Evolutionary conservation across 768 basidiomycete species (phyloP).

Genomic region (Phaffia tasmanica): DNA sequence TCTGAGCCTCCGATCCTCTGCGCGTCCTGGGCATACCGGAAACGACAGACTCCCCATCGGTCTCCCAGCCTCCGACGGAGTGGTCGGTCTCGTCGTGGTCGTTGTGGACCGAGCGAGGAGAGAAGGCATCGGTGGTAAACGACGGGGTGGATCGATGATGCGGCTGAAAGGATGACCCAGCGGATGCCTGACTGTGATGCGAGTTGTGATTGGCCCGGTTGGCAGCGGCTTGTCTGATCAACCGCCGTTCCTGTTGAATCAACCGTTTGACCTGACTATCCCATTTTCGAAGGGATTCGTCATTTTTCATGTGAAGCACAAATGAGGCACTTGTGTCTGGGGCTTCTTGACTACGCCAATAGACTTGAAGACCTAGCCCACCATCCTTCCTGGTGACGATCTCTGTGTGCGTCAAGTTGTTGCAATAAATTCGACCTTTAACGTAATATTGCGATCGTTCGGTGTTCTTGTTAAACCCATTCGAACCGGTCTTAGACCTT

Average conservation of each 20-base stretch:
- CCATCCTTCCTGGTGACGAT: slow-evolving; percentile 51
- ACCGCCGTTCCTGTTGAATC: slow-evolving; percentile 46
- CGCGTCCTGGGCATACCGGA: slow-evolving; percentile 10
- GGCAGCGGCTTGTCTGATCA: slow-evolving; percentile 8
- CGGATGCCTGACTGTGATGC: not conserved
- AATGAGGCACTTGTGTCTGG: slow-evolving; percentile 62
- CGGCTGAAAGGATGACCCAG: not conserved
- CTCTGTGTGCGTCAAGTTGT: slow-evolving; percentile 79
- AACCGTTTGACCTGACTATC: slow-evolving; percentile 77
- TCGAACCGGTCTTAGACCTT: slow-evolving; percentile 4
- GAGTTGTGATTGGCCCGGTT: slow-evolving; percentile 1
- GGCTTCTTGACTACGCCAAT: slow-evolving; percentile 90
- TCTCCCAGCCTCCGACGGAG: slow-evolving; percentile 6
- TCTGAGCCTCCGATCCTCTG: slow-evolving; percentile 14
- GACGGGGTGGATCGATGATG: not conserved
- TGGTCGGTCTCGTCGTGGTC: slow-evolving; percentile 13
- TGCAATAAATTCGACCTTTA: slow-evolving; percentile 93
- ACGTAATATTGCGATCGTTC: slow-evolving; percentile 58
- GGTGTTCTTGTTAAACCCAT: slow-evolving; percentile 51
- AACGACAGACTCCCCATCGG: slow-evolving; percentile 8
- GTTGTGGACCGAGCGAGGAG: slow-evolving; percentile 1
- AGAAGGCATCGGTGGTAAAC: slow-evolving; percentile 3
- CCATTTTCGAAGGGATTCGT: slow-evolving; percentile 90
- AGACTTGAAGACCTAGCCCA: slow-evolving; percentile 57
- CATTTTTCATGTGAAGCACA: slow-evolving; percentile 79